Conservation (phyloP, 139 green algal genomes). For the Eudorina sp. region DNA sequence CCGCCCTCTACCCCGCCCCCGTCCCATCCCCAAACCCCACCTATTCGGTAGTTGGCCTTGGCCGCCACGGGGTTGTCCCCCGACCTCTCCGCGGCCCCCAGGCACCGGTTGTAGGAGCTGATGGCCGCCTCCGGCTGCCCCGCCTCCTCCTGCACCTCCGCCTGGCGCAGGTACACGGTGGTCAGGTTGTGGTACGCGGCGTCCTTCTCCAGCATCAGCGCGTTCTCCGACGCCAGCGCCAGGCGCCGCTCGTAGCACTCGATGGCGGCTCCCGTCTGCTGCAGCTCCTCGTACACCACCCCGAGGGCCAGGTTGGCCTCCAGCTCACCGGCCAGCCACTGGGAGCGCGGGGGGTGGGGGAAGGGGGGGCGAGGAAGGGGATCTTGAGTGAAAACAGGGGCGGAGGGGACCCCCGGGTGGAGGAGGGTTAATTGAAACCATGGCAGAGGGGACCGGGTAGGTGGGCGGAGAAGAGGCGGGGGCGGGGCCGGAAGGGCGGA, state of each 20-base stretch:
- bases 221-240: conserved; percentile 51
- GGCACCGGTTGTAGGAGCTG: conserved; percentile 59
- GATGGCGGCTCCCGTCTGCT: conserved; percentile 59
- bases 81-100: conserved; percentile 58
- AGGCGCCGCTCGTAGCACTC: conserved; percentile 70
- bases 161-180: conserved; percentile 65
- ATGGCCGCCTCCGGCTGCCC: conserved; percentile 51
- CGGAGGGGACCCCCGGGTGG: too few relatives aligned
- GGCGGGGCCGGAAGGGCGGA: too few relatives aligned
- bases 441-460: too few relatives aligned
- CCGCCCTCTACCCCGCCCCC: too few relatives aligned
- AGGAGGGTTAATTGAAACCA: too few relatives aligned
- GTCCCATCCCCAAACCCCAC: not conserved
- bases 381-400: too few relatives aligned
- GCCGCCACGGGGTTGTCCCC: conserved; percentile 59
- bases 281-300: conserved; percentile 69
- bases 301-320: conserved; percentile 73
- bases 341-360: not conserved
- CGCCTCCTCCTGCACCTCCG: conserved; percentile 60
- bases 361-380: not conserved
- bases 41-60: conserved; percentile 67
- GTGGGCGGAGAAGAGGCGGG: too few relatives aligned
- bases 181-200: conserved; percentile 57
- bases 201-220: conserved; percentile 49
- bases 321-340: conserved; percentile 63